phyloP scores from a whole-genome alignment of 2,329 filamentous ascomycete genomes.

The Nigrospora oryzae region DNA sequence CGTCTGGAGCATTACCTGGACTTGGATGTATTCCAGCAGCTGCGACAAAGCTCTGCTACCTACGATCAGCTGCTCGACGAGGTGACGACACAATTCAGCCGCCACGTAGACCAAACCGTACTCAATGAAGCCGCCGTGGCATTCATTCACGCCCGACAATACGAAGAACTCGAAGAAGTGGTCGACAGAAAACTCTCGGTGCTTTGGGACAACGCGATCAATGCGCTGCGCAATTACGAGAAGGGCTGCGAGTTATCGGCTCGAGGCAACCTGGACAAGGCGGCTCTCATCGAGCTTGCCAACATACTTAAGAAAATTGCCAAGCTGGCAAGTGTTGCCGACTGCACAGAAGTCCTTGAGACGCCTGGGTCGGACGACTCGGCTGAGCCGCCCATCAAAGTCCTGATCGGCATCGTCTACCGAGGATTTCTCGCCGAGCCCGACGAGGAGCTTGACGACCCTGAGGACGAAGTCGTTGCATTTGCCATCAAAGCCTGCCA shows the following conservation, averaged over 20 bases:
- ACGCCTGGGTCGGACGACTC: slow-evolving; percentile 42
- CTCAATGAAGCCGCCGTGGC: slow-evolving; percentile 76
- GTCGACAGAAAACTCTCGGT: slow-evolving; percentile 71
- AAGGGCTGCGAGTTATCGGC: slow-evolving; percentile 63
- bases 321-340: slow-evolving; percentile 70
- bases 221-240: slow-evolving; percentile 63
- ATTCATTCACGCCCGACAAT: slow-evolving; percentile 75
- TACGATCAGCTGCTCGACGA: slow-evolving; percentile 81
- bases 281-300: slow-evolving; percentile 60
- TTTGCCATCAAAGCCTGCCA: slow-evolving; percentile 69
- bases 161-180: slow-evolving; percentile 81
- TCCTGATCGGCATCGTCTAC: slow-evolving; percentile 63
- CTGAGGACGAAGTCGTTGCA: slow-evolving; percentile 71
- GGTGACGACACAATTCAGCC: slow-evolving; percentile 85
- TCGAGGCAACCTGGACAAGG: slow-evolving; percentile 59
- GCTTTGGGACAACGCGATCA: slow-evolving; percentile 79
- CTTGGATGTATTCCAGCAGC: slow-evolving; percentile 77
- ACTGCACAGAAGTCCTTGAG: slow-evolving; percentile 71
- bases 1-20: slow-evolving; percentile 81
- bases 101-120: slow-evolving; percentile 82
- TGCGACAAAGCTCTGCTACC: slow-evolving; percentile 75
- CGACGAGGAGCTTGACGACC: slow-evolving; percentile 61
- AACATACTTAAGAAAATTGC: slow-evolving; percentile 72
- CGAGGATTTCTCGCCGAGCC: slow-evolving; percentile 64
- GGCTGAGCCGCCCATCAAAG: slow-evolving; percentile 49